Percentiles rank a stretch among this genome's conserved stretches.
Evolutionary conservation across 2,329 filamentous ascomycete species (phyloP).

Genomic region (Sphaceloma murrayae): DNA sequence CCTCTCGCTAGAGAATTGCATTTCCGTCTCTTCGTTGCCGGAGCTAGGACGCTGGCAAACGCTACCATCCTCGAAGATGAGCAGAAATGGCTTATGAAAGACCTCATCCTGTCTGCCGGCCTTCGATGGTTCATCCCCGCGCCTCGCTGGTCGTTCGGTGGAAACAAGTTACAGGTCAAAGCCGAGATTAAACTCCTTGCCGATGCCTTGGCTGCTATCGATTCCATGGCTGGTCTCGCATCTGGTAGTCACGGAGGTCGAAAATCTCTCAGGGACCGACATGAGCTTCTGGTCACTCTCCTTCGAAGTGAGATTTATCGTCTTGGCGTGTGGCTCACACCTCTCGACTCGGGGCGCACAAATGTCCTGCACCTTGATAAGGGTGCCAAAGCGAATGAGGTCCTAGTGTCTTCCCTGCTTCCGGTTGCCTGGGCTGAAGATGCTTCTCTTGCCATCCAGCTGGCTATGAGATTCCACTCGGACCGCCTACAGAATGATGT

Average conservation of each 20-base stretch:
- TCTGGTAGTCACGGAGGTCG: conserved; percentile 34
- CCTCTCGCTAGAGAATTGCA: conserved; percentile 87
- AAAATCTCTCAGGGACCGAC: conserved; percentile 64
- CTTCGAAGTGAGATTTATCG: conserved; percentile 77
- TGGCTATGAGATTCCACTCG: conserved; percentile 69
- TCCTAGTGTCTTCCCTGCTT: conserved; percentile 45
- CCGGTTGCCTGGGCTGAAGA: conserved; percentile 80
- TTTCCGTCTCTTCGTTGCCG: conserved; percentile 78
- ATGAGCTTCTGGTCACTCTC: conserved; percentile 70
- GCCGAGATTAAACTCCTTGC: conserved; percentile 75
- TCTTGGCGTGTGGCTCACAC: conserved; percentile 81
- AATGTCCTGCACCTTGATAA: conserved; percentile 26
- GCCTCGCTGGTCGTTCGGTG: conserved; percentile 87
- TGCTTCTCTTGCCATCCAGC: conserved; percentile 76
- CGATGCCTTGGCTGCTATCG: conserved; percentile 62
- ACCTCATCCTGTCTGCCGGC: conserved; percentile 75
- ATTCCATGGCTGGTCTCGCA: conserved; percentile 54
- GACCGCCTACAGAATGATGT: conserved; percentile 64
- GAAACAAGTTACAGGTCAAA: conserved; percentile 85
- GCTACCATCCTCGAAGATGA: conserved; percentile 55
- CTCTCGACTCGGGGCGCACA: conserved; percentile 53
- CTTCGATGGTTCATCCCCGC: conserved; percentile 79
- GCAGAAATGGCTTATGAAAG: conserved; percentile 74
- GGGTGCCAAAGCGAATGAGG: conserved; percentile 31
- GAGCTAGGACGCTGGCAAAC: conserved; percentile 64